phyloP scores from a whole-genome alignment of 257 asterid species.

The Nicotiana paniculata region DNA sequence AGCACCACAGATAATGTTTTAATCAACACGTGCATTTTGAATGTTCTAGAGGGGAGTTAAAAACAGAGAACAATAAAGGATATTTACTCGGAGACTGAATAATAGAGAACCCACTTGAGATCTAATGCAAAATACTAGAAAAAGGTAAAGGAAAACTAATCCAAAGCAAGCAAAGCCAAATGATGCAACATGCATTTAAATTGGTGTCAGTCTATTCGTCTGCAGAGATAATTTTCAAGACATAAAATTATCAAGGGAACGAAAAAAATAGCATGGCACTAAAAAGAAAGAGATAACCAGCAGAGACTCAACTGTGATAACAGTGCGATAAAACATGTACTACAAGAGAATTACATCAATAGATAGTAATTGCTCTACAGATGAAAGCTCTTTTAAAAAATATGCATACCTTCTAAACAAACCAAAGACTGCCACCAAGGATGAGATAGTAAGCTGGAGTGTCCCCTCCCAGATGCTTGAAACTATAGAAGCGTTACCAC shows the following conservation, averaged over 20 bases:
- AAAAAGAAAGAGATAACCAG: not conserved
- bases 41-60: not conserved
- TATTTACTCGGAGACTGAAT: not conserved
- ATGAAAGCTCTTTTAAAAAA: not conserved
- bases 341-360: not conserved
- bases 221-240: not conserved
- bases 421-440: conserved; percentile 52
- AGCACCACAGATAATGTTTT: not conserved
- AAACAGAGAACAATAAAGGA: not conserved
- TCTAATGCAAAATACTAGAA: not conserved
- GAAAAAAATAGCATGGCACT: not conserved
- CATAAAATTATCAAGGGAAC: not conserved
- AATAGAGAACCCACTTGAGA: not conserved
- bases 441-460: conserved; percentile 59
- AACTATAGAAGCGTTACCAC: conserved; percentile 14
- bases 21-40: not conserved
- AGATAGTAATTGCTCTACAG: not conserved
- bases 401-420: conserved; percentile 56
- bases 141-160: not conserved
- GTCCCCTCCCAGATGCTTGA: conserved; percentile 67
- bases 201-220: not conserved
- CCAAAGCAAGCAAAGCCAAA: not conserved
- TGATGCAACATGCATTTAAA: not conserved
- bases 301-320: not conserved
- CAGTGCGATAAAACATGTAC: not conserved